These are phyloP conservation scores for Monsonia emarginata DNA, from an alignment of 441 rosid genomes.

Conservation along the genomic window DNA sequence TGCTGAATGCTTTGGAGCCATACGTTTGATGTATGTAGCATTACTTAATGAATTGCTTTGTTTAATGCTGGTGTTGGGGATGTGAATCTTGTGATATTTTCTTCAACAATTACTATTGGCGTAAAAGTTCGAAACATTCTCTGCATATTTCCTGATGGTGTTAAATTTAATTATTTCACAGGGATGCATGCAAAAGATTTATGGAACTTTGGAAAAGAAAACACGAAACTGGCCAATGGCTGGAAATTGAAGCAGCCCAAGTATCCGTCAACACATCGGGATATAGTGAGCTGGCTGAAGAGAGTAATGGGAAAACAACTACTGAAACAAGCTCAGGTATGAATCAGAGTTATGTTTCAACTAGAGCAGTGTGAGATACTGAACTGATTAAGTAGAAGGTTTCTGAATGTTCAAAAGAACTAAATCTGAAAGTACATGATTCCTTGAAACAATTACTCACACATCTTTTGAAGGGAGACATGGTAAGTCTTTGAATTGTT, in stretches of 20 bases:
- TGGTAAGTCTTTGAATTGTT: no score
- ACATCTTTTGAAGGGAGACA: no score
- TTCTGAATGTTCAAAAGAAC: background rate
- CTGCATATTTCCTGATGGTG: conserved; percentile 8
- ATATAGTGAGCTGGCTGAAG: conserved; percentile 38
- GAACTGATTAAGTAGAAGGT: background rate
- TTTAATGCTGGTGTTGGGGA: background rate
- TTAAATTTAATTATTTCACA: conserved; percentile 29
- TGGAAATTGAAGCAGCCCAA: conserved; percentile 73
- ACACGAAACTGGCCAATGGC: conserved; percentile 90
- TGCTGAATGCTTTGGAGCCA: conserved; percentile 77
- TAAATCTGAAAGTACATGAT: no score
- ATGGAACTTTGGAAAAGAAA: conserved; percentile 81
- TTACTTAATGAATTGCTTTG: background rate
- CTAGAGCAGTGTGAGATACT: no score
- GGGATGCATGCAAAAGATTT: conserved; percentile 79
- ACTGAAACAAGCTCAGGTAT: conserved; percentile 29
- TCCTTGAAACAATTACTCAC: no score
- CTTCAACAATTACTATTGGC: background rate
- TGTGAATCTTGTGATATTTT: background rate
- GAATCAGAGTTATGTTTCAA: conserved; percentile 4
- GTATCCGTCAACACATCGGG: conserved; percentile 52
- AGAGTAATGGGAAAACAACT: conserved; percentile 40
- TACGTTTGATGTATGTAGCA: conserved; percentile 60
- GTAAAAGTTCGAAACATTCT: no score